Percentiles rank a stretch among this genome's conserved stretches.
Evolutionary conservation across 1,139 yeast species (phyloP).

Genomic region (Candida frijolesensis): DNA sequence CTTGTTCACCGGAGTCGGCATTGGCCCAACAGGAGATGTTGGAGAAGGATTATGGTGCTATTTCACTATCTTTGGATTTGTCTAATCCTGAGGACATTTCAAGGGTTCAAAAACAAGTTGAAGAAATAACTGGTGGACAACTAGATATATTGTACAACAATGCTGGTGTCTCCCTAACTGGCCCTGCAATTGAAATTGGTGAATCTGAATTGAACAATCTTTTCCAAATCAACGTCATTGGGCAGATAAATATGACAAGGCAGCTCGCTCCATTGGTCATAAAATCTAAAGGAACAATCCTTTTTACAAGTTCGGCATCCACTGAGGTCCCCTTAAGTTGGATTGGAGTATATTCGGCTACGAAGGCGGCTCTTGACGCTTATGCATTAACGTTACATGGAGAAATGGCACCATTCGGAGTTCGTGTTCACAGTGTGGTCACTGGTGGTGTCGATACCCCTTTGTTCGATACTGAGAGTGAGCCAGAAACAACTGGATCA

Average conservation of each 20-base stretch:
- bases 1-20: slow-evolving; percentile 29
- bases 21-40: slow-evolving; percentile 30
- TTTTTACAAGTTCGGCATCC: slow-evolving; percentile 41
- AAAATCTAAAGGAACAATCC: slow-evolving; percentile 34
- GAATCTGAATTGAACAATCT: slow-evolving; percentile 26
- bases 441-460: slow-evolving; percentile 46
- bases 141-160: slow-evolving; percentile 38
- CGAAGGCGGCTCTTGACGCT: slow-evolving; percentile 71
- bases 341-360: slow-evolving; percentile 36
- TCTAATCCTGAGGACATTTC: slow-evolving; percentile 30
- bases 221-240: slow-evolving; percentile 39
- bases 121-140: slow-evolving; percentile 28
- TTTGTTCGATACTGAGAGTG: slow-evolving; percentile 24
- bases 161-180: slow-evolving; percentile 34
- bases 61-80: slow-evolving; percentile 36
- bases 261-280: slow-evolving; percentile 33
- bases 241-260: slow-evolving; percentile 41
- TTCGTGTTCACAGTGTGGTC: slow-evolving; percentile 37
- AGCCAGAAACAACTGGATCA: slow-evolving; percentile 17
- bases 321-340: slow-evolving; percentile 39
- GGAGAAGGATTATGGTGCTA: slow-evolving; percentile 28
- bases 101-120: slow-evolving; percentile 23
- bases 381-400: slow-evolving; percentile 64
- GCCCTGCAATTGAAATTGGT: slow-evolving; percentile 35
- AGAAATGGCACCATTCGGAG: slow-evolving; percentile 54